Conservation (phyloP, 192 early-diverging fungal species). For the Coemansia sp. region DNA sequence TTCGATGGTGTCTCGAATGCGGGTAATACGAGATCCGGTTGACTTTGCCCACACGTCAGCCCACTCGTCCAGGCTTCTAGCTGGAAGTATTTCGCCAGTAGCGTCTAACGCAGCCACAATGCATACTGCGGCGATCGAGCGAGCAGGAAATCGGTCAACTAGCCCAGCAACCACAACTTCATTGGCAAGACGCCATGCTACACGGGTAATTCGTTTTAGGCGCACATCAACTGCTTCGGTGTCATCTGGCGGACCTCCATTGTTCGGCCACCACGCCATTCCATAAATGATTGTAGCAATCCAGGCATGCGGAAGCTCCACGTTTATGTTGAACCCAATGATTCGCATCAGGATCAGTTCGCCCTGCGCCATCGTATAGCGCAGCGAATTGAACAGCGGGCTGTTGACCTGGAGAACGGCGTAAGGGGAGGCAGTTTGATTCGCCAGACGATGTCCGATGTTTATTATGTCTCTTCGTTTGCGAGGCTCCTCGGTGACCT, state of each 20-base stretch:
- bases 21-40: slow-evolving; percentile 8
- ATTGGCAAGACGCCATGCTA: slow-evolving; percentile 25
- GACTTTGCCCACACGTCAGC: slow-evolving; percentile 35
- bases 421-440: background rate
- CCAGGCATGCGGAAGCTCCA: slow-evolving; percentile 40
- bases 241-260: slow-evolving; percentile 31
- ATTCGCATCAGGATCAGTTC: slow-evolving; percentile 32
- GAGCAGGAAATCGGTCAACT: slow-evolving; percentile 28
- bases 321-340: slow-evolving; percentile 31
- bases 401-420: slow-evolving; percentile 10
- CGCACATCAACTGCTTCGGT: slow-evolving; percentile 21
- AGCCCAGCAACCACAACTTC: slow-evolving; percentile 18
- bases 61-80: slow-evolving; percentile 27
- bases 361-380: slow-evolving; percentile 24
- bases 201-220: slow-evolving; percentile 17
- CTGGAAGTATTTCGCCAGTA: slow-evolving; percentile 18
- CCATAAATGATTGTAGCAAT: slow-evolving; percentile 29
- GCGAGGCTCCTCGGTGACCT: slow-evolving; percentile 44
- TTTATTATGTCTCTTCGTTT: slow-evolving; percentile 43
- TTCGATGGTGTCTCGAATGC: slow-evolving; percentile 11
- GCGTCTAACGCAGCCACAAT: slow-evolving; percentile 18
- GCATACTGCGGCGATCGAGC: slow-evolving; percentile 27
- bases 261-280: slow-evolving; percentile 41
- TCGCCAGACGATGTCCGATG: slow-evolving; percentile 20
- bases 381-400: slow-evolving; percentile 14